phyloP scores from a whole-genome alignment of 352 stramenopile genomes.

The Thalassiosira mediterranea region DNA sequence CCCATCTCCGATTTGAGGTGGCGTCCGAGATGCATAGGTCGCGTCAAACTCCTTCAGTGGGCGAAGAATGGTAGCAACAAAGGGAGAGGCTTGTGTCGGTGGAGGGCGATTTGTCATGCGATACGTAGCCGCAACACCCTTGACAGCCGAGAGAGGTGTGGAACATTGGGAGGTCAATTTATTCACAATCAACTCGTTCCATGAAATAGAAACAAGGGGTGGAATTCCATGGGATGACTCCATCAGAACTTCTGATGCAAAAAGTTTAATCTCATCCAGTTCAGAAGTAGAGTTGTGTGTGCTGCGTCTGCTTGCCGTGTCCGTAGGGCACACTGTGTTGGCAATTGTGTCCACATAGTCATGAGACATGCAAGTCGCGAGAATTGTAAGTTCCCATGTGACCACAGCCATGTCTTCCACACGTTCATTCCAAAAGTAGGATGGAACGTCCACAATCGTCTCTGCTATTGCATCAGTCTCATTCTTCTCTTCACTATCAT shows the following conservation, averaged over 20 bases:
- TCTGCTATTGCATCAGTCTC: constrained; percentile 21
- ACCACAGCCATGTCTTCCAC: constrained; percentile 77
- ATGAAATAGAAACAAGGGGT: constrained; percentile 67
- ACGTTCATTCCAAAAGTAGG: constrained; percentile 76
- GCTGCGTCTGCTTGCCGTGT: constrained; percentile 39
- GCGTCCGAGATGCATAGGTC: constrained; percentile 64
- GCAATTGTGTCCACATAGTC: constrained; percentile 65
- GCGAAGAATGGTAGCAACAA: constrained; percentile 73
- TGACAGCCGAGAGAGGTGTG: constrained; percentile 72
- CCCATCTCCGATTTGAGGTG: constrained; percentile 61
- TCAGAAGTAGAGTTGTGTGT: constrained; percentile 48
- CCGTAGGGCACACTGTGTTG: constrained; percentile 27
- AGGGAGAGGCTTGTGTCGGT: constrained; percentile 77
- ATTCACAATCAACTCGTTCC: constrained; percentile 78
- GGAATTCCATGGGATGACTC: constrained; percentile 68
- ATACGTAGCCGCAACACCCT: constrained; percentile 82
- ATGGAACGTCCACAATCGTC: constrained; percentile 35
- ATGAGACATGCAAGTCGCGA: constrained; percentile 68
- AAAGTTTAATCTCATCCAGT: constrained; percentile 53
- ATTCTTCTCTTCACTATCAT: constrained; percentile 23
- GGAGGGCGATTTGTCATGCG: constrained; percentile 83
- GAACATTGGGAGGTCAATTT: constrained; percentile 74
- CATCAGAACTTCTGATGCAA: constrained; percentile 66
- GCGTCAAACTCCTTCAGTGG: constrained; percentile 77
- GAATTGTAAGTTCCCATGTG: constrained; percentile 79